Base-by-base conservation (phyloP, 2,329 filamentous ascomycete species). In the Lasiodiplodia hormozganensis region DNA sequence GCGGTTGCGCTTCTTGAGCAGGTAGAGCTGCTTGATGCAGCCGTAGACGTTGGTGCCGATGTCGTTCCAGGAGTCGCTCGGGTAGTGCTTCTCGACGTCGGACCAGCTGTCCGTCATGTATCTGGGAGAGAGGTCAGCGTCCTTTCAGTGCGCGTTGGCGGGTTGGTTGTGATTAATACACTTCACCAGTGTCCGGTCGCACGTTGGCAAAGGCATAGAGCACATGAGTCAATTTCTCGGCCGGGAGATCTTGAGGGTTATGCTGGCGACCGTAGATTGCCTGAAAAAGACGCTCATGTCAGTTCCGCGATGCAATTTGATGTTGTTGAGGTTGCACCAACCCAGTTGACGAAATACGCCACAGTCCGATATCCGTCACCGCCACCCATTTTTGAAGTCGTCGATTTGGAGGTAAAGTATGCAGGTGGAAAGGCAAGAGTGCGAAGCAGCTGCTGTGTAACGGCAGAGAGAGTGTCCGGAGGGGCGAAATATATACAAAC, bases 181-280 rank as follows among this genome's bases (percentile, higher is more conserved):
- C 93, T 80, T 96, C 92, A 62, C 95, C 95, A 38, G 86, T 88
- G 3, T 95, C 92, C 2, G 89, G 85, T 4, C 88, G 87, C 69
- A 97, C 88, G 77, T 97, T 96, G 76, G 93, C 95, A 81, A 98
- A 98, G 18, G 94, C 86, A 74, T 97, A 97, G 18, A 97, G 88
- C 4, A 98, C 82, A 76, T 98, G 95, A 0, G 94, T 98, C 52
- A 97, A 87, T 68, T 92, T 91, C 67, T 94, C 87, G 3, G 86
- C 89, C 0, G 92, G 92, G 6, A 98, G 86, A 76, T 97, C 89
- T 76, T 96, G 91, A 0, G 94, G 94, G n/a, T 89, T 87, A 77
- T 96, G 91, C 74, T 95, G 91, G 67, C 94, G 89, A 49, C 85
- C 93, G 79, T 97, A 97, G 73, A 97, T 95, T 71, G 92, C 92